Evolutionary conservation across 768 basidiomycete species (phyloP).

Genomic region (Termitomyces sp.): DNA sequence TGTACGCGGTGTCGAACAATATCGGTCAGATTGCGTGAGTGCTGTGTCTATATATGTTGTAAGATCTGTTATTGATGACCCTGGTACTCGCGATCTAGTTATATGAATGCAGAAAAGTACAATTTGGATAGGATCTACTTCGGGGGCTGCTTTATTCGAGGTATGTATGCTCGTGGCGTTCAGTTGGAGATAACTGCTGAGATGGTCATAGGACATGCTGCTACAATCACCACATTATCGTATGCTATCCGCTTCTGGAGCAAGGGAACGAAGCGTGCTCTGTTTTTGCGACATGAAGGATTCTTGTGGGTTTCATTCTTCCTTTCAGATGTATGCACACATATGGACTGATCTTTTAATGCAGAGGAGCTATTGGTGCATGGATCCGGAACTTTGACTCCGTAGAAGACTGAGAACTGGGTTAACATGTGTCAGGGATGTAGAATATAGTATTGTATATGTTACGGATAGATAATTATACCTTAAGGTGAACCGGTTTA

Average conservation of each 20-base stretch:
- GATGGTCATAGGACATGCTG: constrained; percentile 71
- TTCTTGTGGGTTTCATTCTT: constrained; percentile 67
- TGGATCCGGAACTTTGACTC: constrained; percentile 95
- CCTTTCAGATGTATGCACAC: constrained; percentile 8
- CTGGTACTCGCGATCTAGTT: constrained; percentile 39
- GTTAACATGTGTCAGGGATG: constrained; percentile 6
- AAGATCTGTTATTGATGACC: not conserved
- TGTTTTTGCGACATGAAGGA: constrained; percentile 97
- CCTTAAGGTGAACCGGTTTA: constrained; percentile 3
- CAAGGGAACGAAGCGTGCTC: constrained; percentile 91
- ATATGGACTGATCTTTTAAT: constrained; percentile 9
- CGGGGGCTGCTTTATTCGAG: constrained; percentile 98
- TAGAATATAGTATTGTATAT: constrained; percentile 8
- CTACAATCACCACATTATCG: constrained; percentile 94
- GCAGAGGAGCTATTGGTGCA: constrained; percentile 88
- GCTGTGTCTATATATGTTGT: not conserved
- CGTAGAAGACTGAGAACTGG: constrained; percentile 13
- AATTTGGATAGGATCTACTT: constrained; percentile 96
- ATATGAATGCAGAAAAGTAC: constrained; percentile 99
- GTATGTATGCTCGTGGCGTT: constrained; percentile 35
- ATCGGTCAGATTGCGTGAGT: constrained; percentile 99
- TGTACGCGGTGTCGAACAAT: constrained; percentile 97
- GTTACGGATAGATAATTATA: constrained; percentile 9
- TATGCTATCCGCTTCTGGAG: constrained; percentile 99
- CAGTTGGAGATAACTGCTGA: constrained; percentile 7